Conservation (phyloP, 1,284 basidiomycete genomes). For the Cystobasidium sp. region DNA sequence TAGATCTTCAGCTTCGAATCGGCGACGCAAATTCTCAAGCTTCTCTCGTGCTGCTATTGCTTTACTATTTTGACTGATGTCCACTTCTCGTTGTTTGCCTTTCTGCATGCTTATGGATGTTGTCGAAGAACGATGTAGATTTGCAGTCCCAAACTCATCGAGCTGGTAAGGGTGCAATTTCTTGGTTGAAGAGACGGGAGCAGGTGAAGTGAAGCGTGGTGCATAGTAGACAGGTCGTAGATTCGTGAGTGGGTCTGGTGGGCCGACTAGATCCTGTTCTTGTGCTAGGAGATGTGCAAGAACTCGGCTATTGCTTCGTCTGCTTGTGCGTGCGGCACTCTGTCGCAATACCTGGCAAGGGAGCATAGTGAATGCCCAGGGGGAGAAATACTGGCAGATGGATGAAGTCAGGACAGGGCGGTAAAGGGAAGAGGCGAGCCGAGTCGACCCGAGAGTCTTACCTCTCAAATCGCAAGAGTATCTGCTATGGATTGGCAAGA, state of each 20-base stretch:
- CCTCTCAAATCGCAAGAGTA: neutral
- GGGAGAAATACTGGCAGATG: neutral
- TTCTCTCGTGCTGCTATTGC: slow-evolving; percentile 1
- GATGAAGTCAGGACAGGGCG: neutral
- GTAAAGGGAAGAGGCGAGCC: neutral
- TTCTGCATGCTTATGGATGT: slow-evolving; percentile 20
- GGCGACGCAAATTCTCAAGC: slow-evolving; percentile 23
- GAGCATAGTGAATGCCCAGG: neutral
- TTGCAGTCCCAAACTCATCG: slow-evolving; percentile 48
- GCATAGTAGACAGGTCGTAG: slow-evolving; percentile 53
- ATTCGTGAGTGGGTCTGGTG: slow-evolving; percentile 53
- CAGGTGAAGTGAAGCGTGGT: slow-evolving; percentile 46
- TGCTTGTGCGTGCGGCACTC: neutral
- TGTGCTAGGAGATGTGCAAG: slow-evolving; percentile 19
- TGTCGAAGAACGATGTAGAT: slow-evolving; percentile 19
- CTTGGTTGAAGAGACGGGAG: neutral
- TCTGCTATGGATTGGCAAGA: neutral
- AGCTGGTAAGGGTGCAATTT: slow-evolving; percentile 53
- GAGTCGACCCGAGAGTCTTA: no score
- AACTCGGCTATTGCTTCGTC: slow-evolving; percentile 14
- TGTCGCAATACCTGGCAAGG: neutral
- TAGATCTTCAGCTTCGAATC: slow-evolving; percentile 50
- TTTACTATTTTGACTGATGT: neutral
- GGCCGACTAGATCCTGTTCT: slow-evolving; percentile 50
- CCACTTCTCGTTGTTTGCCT: neutral